Evolutionary conservation across 2,329 filamentous ascomycete genomes (phyloP).

Genomic region (Fusarium mexicanum): DNA sequence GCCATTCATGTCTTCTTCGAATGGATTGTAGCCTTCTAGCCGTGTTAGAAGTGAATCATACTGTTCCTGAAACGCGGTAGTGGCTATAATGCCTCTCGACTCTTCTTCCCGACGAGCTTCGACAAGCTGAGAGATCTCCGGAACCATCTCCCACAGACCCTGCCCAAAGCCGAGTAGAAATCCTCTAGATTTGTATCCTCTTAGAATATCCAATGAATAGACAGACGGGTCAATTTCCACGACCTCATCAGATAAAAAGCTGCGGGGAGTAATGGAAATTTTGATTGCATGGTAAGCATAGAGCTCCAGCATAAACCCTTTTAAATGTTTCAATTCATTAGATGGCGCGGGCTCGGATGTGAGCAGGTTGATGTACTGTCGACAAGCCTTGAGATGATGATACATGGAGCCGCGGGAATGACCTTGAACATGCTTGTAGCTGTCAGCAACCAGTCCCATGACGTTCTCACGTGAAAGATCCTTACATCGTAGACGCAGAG

Average conservation of each 20-base stretch:
- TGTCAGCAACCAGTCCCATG: not conserved
- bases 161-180: not conserved
- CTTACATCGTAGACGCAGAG: constrained; percentile 18
- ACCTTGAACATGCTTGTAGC: not conserved
- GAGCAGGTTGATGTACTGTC: not conserved
- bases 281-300: constrained; percentile 3
- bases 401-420: not conserved
- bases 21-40: not conserved
- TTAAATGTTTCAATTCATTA: not conserved
- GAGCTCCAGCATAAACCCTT: constrained; percentile 1
- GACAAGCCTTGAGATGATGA: constrained; percentile 3
- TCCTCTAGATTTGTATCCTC: not conserved
- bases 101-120: constrained; percentile 7
- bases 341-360: not conserved
- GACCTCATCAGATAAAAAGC: not conserved
- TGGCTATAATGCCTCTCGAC: accelerated
- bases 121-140: not conserved
- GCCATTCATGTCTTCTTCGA: not conserved
- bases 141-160: not conserved
- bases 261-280: not conserved
- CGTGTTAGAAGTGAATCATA: not conserved
- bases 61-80: not conserved
- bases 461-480: accelerated
- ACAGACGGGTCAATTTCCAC: not conserved
- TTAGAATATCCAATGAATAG: not conserved